These are phyloP conservation scores for Fusarium mangiferae DNA, from an alignment of 2,329 filamentous ascomycete genomes.

Conservation along the genomic window DNA sequence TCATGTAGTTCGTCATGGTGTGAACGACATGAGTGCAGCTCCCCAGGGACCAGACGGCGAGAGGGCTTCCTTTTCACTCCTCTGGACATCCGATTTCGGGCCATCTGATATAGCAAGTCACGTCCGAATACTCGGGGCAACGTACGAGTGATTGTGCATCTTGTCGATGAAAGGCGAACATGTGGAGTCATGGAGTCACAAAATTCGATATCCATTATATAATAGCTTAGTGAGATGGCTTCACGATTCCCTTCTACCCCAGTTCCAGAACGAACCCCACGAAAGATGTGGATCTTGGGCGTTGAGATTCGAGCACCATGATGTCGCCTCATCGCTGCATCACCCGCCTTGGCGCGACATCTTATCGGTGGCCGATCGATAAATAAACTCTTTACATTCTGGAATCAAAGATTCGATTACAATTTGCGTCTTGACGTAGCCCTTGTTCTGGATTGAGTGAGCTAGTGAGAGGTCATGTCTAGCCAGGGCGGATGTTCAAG, in stretches of 20 bases:
- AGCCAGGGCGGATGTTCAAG: slow-evolving; percentile 25
- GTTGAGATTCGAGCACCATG: background rate
- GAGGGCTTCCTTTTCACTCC: background rate
- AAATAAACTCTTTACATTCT: accelerated
- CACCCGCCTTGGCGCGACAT: background rate
- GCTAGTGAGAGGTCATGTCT: background rate
- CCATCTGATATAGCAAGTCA: no score
- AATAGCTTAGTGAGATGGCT: background rate
- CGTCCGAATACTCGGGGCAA: background rate
- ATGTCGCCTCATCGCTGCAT: background rate
- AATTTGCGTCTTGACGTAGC: accelerated
- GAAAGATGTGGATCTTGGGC: background rate
- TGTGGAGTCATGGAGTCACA: background rate
- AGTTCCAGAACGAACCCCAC: background rate
- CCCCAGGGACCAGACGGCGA: accelerated
- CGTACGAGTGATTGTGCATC: background rate
- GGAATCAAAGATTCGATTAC: accelerated
- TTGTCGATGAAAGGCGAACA: slow-evolving; percentile 30
- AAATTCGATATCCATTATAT: slow-evolving; percentile 15
- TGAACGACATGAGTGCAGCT: background rate
- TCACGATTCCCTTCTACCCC: background rate
- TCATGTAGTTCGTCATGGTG: background rate
- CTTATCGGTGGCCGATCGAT: background rate
- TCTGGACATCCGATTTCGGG: background rate
- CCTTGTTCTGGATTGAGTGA: background rate